Evolutionary conservation across 352 stramenopile species (phyloP).

Genomic region (Phytopythium vexans): DNA sequence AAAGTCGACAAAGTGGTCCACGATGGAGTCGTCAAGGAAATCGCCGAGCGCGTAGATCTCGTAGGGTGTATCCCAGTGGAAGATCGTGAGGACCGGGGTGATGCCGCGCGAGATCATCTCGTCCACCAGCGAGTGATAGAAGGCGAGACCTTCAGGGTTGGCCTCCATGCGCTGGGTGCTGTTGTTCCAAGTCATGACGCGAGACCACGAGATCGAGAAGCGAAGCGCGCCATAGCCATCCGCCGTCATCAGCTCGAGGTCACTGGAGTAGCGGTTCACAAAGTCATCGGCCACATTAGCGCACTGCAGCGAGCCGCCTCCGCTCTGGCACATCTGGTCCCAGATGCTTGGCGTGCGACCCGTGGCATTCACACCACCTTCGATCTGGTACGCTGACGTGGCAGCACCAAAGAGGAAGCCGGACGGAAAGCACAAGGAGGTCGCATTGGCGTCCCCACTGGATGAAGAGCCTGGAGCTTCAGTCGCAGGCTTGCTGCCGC

Average conservation of each 20-base stretch:
- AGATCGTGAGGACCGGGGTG: conserved; percentile 88
- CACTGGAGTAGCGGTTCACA: conserved; percentile 86
- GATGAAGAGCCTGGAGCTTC: not conserved
- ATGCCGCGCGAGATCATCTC: conserved; percentile 70
- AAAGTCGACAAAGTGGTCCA: conserved; percentile 85
- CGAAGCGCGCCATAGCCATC: conserved; percentile 90
- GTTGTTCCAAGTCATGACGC: conserved; percentile 83
- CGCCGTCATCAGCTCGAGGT: conserved; percentile 89
- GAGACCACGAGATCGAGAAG: conserved; percentile 90
- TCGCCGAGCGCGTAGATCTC: conserved; percentile 46
- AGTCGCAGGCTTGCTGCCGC: no score
- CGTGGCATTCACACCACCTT: conserved; percentile 79
- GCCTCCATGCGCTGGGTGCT: conserved; percentile 40
- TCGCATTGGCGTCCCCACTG: conserved; percentile 10
- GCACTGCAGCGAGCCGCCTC: conserved; percentile 46
- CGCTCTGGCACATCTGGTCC: conserved; percentile 80
- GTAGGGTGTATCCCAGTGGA: conserved; percentile 93
- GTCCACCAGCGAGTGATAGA: conserved; percentile 91
- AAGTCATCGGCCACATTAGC: conserved; percentile 90
- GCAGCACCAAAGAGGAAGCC: conserved; percentile 80
- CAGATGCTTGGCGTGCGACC: conserved; percentile 83
- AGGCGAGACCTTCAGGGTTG: conserved; percentile 84
- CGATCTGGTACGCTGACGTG: conserved; percentile 88
- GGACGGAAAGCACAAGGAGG: conserved; percentile 31
- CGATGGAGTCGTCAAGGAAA: conserved; percentile 51